Evolutionary conservation across 805 yeast species (phyloP), one percentile per base, ranked within the genome.

Genomic region (Wickerhamiella kazuoi): DNA sequence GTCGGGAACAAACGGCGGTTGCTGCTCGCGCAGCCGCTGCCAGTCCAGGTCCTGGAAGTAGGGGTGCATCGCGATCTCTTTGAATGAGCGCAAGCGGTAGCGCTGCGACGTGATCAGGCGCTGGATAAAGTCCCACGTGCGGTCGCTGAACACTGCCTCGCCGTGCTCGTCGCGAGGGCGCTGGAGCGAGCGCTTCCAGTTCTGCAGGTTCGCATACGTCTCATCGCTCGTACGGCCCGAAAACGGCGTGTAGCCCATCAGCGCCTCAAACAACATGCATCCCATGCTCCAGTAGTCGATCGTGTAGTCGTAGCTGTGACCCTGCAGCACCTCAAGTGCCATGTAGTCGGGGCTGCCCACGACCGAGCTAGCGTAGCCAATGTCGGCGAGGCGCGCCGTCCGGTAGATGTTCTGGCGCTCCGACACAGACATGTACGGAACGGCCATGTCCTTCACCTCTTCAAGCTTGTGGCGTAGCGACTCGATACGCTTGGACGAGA

Each of bases 211-310:
- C 48, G 83, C 72, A 58, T 93, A 90, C 0, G 98, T 90, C 57
- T 90, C 98, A 52, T 90, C 94, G 30, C 93, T 80, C 31, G 81
- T 73, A 32, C 84, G 73, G 2, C 98, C 99, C 32, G 94, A 77
- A 55, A 90, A 90, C 34, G 99, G 99, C 3, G 99, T 93, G 59
- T 82, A 90, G 0, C 98, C 97, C 46, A 90, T 90, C 41, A 90
- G 71, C 35, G 95, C 81, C 61, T 90, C 99, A 56, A 87, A 90
- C 30, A 90, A 65, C 77, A 90, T 90, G 61, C 98, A 90, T 3
- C 98, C 99, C 42, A 90, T 65, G 0, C 97, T 86, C 99, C 99
- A 90, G 58, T 90, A 90, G 63, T 90, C 99, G 42, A 93, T 93
- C 14, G 98, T 87, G 56, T 78, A 86, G 55, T 90, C 95, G 58